Evolutionary conservation across 2,329 filamentous ascomycete species (phyloP).

Genomic region (Pseudogymnoascus sp.): DNA sequence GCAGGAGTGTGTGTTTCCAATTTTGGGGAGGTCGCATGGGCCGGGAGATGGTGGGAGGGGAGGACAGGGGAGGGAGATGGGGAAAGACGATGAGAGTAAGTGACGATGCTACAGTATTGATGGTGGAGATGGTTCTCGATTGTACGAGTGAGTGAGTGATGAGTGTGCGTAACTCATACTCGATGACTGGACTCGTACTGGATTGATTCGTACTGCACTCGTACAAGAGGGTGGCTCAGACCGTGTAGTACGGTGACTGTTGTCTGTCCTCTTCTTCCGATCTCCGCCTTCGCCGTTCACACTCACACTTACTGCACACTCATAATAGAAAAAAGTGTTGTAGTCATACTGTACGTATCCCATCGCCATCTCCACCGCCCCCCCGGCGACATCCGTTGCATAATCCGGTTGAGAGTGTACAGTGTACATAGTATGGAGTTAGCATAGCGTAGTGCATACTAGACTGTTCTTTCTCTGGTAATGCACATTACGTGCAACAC

Average conservation of each 20-base stretch:
- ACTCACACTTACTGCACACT: too few species aligned
- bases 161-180: neutral
- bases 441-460: neutral
- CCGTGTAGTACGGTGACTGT: neutral
- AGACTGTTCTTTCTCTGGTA: neutral
- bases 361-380: neutral
- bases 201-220: neutral
- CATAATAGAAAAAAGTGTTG: too few species aligned
- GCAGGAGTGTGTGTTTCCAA: neutral
- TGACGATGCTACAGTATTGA: too few species aligned
- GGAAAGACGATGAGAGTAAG: neutral
- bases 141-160: neutral
- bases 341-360: too few species aligned
- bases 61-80: neutral
- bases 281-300: too few species aligned
- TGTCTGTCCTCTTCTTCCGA: neutral
- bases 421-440: neutral
- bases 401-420: neutral
- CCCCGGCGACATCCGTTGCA: slow-evolving; percentile 2
- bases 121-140: neutral
- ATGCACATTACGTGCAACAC: slow-evolving; percentile 1
- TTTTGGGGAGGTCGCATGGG: neutral
- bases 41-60: neutral
- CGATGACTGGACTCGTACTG: neutral
- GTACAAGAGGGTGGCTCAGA: neutral